Conservation (phyloP, 2,329 filamentous ascomycete species). For the Apiospora pterosperma region DNA sequence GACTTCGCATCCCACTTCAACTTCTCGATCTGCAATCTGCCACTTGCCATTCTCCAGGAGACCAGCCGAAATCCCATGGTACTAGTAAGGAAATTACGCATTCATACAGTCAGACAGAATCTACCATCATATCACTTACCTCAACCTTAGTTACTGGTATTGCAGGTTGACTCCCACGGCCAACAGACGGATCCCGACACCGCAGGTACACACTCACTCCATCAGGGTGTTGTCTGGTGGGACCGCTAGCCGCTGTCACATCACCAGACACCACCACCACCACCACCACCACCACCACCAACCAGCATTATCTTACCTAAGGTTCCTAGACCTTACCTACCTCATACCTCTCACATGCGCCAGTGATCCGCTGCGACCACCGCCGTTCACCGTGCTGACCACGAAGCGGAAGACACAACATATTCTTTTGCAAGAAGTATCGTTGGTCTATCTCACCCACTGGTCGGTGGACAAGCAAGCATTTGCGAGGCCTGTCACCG, state of each 20-base stretch:
- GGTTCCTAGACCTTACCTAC: too few species aligned
- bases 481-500: too few species aligned
- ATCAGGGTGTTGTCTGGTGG: not conserved
- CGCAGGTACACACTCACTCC: not conserved
- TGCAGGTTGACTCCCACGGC: not conserved
- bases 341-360: not conserved
- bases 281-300: not conserved
- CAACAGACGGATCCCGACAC: not conserved
- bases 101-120: not conserved
- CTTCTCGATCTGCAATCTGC: not conserved
- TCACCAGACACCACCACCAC: not conserved
- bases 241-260: not conserved
- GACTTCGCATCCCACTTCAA: not conserved
- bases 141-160: too few species aligned
- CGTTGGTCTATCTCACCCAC: not conserved
- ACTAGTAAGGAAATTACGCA: not conserved
- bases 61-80: not conserved
- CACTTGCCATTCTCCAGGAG: not conserved
- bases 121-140: not conserved
- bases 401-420: not conserved
- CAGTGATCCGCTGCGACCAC: not conserved
- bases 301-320: not conserved
- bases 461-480: too few species aligned
- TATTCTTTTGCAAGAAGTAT: not conserved
- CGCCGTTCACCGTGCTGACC: not conserved